Conservation (phyloP, 1,139 yeast genomes). For the Zygosaccharomyces pseudobailii region DNA sequence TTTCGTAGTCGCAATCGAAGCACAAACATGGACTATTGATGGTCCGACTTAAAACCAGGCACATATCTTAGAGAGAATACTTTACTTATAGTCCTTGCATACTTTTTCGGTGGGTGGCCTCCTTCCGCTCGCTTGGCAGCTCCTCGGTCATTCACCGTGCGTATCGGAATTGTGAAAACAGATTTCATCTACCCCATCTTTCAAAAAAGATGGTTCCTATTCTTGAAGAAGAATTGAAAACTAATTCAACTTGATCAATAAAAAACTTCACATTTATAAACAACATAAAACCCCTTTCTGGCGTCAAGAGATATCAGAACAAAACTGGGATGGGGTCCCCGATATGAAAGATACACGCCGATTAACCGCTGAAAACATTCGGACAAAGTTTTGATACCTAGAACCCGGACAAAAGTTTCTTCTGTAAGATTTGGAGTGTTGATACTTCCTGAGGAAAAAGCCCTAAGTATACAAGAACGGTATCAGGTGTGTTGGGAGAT, state of each 20-base stretch:
- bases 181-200: conserved; percentile 8
- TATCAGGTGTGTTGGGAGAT: neutral
- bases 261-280: too few species aligned
- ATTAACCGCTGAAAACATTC: conserved; percentile 6
- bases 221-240: neutral
- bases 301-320: too few species aligned
- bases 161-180: conserved; percentile 1
- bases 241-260: neutral
- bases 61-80: neutral
- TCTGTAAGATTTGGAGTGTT: neutral
- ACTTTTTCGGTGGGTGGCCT: neutral
- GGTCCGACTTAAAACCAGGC: neutral
- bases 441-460: neutral
- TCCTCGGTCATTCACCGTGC: conserved; percentile 1
- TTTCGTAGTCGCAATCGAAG: neutral
- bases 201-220: conserved; percentile 2
- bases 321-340: too few species aligned
- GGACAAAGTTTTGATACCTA: neutral
- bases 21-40: neutral
- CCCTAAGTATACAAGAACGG: neutral
- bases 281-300: too few species aligned
- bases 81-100: too few species aligned
- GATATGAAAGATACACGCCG: neutral
- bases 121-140: neutral
- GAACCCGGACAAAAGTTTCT: neutral